Evolutionary conservation across 2,329 filamentous ascomycete species (phyloP), one percentile per base, ranked within the genome.

Genomic region (Pestalotiopsis sp.): DNA sequence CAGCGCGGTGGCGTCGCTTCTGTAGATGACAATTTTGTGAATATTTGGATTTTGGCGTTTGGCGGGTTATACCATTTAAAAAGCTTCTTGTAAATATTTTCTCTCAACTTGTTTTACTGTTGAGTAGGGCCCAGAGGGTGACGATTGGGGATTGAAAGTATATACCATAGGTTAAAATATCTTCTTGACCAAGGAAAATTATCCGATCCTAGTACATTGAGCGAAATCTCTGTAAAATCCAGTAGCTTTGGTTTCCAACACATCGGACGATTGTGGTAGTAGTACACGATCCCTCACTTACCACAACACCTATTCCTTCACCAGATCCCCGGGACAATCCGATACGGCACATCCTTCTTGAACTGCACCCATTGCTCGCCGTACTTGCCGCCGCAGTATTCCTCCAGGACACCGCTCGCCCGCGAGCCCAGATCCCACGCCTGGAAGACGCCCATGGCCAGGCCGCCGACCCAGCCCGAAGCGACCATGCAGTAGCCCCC

Each of bases 341-440:
- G 68, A 68, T 76, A 83, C 31, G 76, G 77, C 12, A 82, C 80
- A 31, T 81, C 78, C 69, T 69, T 71, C 75, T 80, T 80, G 69
- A 81, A 83, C 68, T 74, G 70, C 6, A 62, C 69, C 82, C 82
- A 83, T 74, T 82, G 79, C 71, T 78, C 78, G 6, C 76, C 77
- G 62, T 84, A 83, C 39, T 74, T 70, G 31, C 74, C 69, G 2
- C 71, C 61, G 75, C 82, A 83, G 67, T 83, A 83, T 17, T 75
- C 75, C 56, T 82, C 78, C 69, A 83, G 65, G 36, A 76, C 74
- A 1, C 72, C 76, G 13, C 77, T 77, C 3, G 77, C 78, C 2
- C 77, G 74, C 3, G 62, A 66, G 4, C 75, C 67, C 68, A 83
- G 78, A 59, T 79, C 77, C 41, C 68, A 75, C 6, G 75, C 73